These are phyloP conservation scores for Amanita brunnescens DNA, from an alignment of 768 basidiomycete species.

Conservation along the genomic window DNA sequence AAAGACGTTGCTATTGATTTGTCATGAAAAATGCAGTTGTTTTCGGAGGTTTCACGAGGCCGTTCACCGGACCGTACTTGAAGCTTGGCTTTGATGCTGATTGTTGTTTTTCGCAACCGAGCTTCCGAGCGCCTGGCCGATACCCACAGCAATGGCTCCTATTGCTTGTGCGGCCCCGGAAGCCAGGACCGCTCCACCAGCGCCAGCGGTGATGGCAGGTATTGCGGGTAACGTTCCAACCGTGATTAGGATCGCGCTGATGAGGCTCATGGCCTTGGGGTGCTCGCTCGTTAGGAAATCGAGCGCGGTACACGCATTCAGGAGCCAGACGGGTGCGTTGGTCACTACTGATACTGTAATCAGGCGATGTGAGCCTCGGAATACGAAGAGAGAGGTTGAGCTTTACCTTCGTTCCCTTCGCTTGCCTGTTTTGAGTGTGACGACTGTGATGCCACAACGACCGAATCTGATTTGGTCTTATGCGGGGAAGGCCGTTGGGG, in stretches of 20 bases:
- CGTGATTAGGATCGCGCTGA: slow-evolving; percentile 73
- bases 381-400: not conserved
- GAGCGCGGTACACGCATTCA: slow-evolving; percentile 70
- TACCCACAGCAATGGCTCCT: slow-evolving; percentile 69
- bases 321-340: slow-evolving; percentile 65
- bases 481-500: slow-evolving; percentile 21
- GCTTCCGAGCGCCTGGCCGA: slow-evolving; percentile 42
- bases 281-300: slow-evolving; percentile 70
- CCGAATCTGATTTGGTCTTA: slow-evolving; percentile 19
- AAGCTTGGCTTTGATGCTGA: slow-evolving; percentile 13
- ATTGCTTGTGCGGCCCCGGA: slow-evolving; percentile 70
- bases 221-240: slow-evolving; percentile 68
- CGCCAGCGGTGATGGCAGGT: slow-evolving; percentile 59
- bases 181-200: slow-evolving; percentile 66
- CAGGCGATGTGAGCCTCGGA: slow-evolving; percentile 6
- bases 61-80: slow-evolving; percentile 5
- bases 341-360: slow-evolving; percentile 33
- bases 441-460: not conserved
- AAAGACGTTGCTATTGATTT: too few relatives aligned
- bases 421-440: slow-evolving; percentile 11
- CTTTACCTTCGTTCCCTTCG: slow-evolving; percentile 25
- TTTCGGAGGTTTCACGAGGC: not conserved
- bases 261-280: slow-evolving; percentile 62
- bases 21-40: not conserved
- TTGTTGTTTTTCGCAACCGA: slow-evolving; percentile 21